Evolutionary conservation across 768 basidiomycete species (phyloP), one percentile per base, ranked within the genome.

Genomic region (Lactifluus piperatus): DNA sequence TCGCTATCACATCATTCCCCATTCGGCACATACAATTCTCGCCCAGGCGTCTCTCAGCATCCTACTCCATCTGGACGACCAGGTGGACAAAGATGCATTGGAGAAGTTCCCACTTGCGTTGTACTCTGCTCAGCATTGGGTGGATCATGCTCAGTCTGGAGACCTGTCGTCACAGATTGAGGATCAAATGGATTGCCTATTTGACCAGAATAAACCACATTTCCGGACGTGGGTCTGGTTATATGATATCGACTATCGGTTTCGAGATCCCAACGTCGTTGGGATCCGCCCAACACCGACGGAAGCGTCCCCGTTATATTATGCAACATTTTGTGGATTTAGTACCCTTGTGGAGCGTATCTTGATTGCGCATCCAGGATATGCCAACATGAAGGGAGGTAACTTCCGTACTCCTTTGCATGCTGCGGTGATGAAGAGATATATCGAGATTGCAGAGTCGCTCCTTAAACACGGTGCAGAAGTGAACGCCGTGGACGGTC

Each of bases 221-320:
- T 53, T 53, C 14, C 26, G 45, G 2, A 24, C 57, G 3, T 58
- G 51, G 57, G 44, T 53, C 10, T 48, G 51, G 57, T 39, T 53
- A 47, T 53, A 53, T 16, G 34, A 58, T 16, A 24, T 53, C 6
- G 51, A 53, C 16, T 10, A 9, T 10, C 45, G 34, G 11, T 48
- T 18, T 7, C 8, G 26, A 5, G 20, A 24, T 0, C 22, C 9
- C 29, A 44, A n/a, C n/a, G n/a, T 57, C 24, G 24, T 13, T 4
- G 16, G 11, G 3, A 5, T 3, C 2, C n/a, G 4, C n/a, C 43
- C 56, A 10, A 3, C 2, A 22, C 4, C 2, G 9, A 49, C 56
- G 11, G 4, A 22, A n/a, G 56, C 45, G 2, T 1, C 10, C 6
- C 34, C 57, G 7, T 26, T 53, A 32, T 58, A 53, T 5, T 58